A percentile compares a stretch with the other conserved stretches of the same genome.
Conservation (phyloP, 805 yeast genomes). For the Phaffomyces opuntiae region DNA sequence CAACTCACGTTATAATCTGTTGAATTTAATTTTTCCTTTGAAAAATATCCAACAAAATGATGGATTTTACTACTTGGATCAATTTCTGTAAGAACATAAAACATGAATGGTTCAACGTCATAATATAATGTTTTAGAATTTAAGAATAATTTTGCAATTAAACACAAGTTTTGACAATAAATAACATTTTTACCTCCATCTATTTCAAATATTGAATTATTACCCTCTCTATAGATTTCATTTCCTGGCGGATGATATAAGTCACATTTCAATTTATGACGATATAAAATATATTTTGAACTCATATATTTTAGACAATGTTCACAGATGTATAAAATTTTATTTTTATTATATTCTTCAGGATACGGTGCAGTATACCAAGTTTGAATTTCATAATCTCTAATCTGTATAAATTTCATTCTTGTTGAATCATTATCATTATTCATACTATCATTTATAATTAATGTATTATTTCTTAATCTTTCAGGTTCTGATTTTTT, state of each 20-base stretch:
- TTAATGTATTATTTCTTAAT: conserved; percentile 28
- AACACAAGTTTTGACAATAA: conserved; percentile 85
- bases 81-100: conserved; percentile 74
- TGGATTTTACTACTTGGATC: conserved; percentile 40
- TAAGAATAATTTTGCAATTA: conserved; percentile 80
- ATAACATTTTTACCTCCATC: conserved; percentile 81
- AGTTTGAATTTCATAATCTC: conserved; percentile 70
- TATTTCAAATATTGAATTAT: conserved; percentile 75
- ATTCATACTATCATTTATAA: conserved; percentile 17
- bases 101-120: conserved; percentile 93
- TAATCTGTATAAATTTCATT: conserved; percentile 54
- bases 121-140: conserved; percentile 89
- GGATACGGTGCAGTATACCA: conserved; percentile 96
- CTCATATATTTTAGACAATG: conserved; percentile 75
- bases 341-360: conserved; percentile 62
- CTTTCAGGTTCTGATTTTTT: conserved; percentile 34
- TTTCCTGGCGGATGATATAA: conserved; percentile 79
- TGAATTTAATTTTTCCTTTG: conserved; percentile 71
- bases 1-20: conserved; percentile 84
- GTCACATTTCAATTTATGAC: conserved; percentile 75
- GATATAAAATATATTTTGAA: conserved; percentile 53
- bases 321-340: conserved; percentile 70
- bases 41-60: conserved; percentile 90
- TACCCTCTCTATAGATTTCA: conserved; percentile 76
- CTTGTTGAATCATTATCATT: conserved; percentile 11